Evolutionary conservation across 2,329 filamentous ascomycete genomes (phyloP), one percentile per base, ranked within the genome.

Genomic region (Plectosphaerella sp.): DNA sequence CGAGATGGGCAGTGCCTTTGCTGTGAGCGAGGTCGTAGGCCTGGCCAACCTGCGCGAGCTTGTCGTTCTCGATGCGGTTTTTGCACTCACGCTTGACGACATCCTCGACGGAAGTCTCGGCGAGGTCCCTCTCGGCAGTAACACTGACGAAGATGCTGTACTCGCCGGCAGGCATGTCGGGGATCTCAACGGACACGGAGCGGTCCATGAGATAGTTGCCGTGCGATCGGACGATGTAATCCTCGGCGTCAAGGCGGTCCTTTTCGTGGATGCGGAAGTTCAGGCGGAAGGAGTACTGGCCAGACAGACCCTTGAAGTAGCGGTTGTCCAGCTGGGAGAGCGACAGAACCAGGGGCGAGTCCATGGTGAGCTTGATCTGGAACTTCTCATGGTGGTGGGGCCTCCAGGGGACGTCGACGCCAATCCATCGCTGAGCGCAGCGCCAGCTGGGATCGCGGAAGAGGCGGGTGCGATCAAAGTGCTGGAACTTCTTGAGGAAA

Each of bases 321-420:
- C 83, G 72, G 33, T 74, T 71, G 60, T 87, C 82, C 16, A 86
- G 76, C 65, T 87, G 82, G 5, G 80, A 81, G 2, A 86, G 70
- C 1, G 83, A 79, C 4, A 86, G 63, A 16, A 86, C 77, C 2
- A 86, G 69, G 0, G 82, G 80, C 0, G 81, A 80, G 35, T 80
- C 72, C 49, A 79, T 74, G 18, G 74, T 75, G 8, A 86, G 64
- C 46, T 73, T 75, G 61, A 86, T 77, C 53, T 78, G 73, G 61
- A 85, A 86, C 60, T 82, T 83, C 54, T 83, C 75, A 58, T 83
- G 78, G 62, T 83, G 86, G 50, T 83, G 75, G 1, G 78, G 67
- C 60, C 78, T 82, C 82, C 82, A 86, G 0, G 82, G 78, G 1
- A 86, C 82, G 33, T 82, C 76, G 10, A 84, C 75, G 2, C 79